These are phyloP conservation scores for Epicoccum sorghinum DNA, from an alignment of 2,329 filamentous ascomycete genomes.

Conservation along the genomic window DNA sequence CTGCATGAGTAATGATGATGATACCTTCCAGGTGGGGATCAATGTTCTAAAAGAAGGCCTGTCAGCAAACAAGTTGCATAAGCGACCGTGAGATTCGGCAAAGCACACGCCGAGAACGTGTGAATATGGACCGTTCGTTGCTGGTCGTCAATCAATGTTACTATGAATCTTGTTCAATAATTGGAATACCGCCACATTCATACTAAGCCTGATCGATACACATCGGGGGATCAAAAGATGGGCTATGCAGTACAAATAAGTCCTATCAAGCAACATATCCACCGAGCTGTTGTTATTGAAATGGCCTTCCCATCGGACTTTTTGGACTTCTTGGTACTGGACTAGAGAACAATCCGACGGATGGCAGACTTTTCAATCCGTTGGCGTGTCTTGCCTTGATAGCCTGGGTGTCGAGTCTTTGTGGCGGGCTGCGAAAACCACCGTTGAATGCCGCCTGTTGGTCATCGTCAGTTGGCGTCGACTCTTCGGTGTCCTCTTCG, in stretches of 20 bases:
- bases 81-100: slow-evolving; percentile 4
- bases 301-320: slow-evolving; percentile 34
- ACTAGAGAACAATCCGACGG: slow-evolving; percentile 35
- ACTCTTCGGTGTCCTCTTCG: slow-evolving; percentile 30
- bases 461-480: slow-evolving; percentile 30
- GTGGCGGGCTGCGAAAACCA: slow-evolving; percentile 30
- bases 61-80: slow-evolving; percentile 5
- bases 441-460: slow-evolving; percentile 16
- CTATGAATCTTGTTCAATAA: no score
- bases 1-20: background rate
- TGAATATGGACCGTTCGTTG: background rate
- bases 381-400: slow-evolving; percentile 11
- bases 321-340: slow-evolving; percentile 23
- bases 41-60: slow-evolving; percentile 6
- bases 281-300: slow-evolving; percentile 10
- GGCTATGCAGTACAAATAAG: slow-evolving; percentile 14
- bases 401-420: background rate
- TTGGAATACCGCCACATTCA: background rate
- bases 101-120: slow-evolving; percentile 2
- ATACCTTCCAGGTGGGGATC: background rate
- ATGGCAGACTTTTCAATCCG: slow-evolving; percentile 23
- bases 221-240: slow-evolving; percentile 1
- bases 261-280: background rate
- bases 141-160: no score
- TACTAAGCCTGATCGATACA: background rate